phyloP scores from a whole-genome alignment of 169 alveolate genomes.

The Plasmodium cynomolgi region DNA sequence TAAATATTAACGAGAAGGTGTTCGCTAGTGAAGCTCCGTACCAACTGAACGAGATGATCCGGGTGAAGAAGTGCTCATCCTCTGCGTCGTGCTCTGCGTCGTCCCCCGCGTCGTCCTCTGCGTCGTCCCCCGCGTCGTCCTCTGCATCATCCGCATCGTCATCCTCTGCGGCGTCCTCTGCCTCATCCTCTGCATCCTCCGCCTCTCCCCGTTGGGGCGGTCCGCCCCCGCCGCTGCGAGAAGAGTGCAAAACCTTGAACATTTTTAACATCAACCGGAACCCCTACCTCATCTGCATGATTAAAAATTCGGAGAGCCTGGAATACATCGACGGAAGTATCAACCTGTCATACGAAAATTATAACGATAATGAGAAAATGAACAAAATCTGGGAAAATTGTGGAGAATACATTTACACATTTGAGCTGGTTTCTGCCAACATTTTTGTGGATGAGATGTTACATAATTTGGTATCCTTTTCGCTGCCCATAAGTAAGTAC shows the following conservation, averaged over 20 bases:
- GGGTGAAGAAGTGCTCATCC: slow-evolving; percentile 12
- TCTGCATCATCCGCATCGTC: neutral
- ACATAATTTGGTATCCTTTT: slow-evolving; percentile 84
- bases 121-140: neutral
- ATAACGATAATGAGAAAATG: slow-evolving; percentile 80
- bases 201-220: neutral
- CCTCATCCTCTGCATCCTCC: neutral
- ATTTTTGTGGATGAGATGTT: slow-evolving; percentile 86
- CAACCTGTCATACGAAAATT: slow-evolving; percentile 79
- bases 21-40: slow-evolving; percentile 6
- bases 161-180: neutral
- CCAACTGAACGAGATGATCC: slow-evolving; percentile 22
- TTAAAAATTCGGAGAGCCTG: slow-evolving; percentile 83
- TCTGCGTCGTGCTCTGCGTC: neutral
- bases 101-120: neutral
- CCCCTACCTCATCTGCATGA: slow-evolving; percentile 74
- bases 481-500: slow-evolving; percentile 78
- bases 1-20: slow-evolving; percentile 35
- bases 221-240: neutral
- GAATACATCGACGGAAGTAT: slow-evolving; percentile 85
- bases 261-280: slow-evolving; percentile 58
- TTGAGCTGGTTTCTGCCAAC: slow-evolving; percentile 84
- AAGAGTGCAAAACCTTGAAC: neutral
- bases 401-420: slow-evolving; percentile 85
- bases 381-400: slow-evolving; percentile 85